Base-by-base conservation (phyloP, 371 early-diverging fungal genomes). In the Quaeritorhiza haematococci region DNA sequence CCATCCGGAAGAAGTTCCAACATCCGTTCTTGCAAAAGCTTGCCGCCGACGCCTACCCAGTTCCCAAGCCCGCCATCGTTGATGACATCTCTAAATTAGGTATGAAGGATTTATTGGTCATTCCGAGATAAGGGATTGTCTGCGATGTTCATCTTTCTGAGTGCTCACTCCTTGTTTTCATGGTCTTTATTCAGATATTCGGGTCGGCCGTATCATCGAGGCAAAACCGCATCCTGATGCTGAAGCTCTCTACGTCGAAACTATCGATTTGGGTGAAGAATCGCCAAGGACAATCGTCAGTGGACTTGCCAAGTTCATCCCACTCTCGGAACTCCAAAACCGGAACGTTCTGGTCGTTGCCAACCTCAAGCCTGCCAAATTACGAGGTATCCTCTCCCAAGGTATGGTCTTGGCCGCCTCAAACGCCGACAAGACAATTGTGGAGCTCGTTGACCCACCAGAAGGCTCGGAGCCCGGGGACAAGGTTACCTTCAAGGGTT, bases 1-100 rank as follows among this genome's bases (percentile, higher is more conserved):
- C 99, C 48, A 86, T 99, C 55, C 84, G 99, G 49, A 76, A 61
- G 26, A 52, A 34, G 4, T 76, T 71, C 54, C 29, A 55, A 27
- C 53, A 62, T 26, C 49, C 55, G 2, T 66, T 49, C 19, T 42
- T 76, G 33, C 34, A 19, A 53, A 56, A 86, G 56, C 59, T 92
- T 59, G 71, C 75, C 13, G 73, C 78, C 33, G 69, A 79, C 41
- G 89, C 89, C 27, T 91, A 88, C 62, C 90, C 90, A 23, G 58
- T 75, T 1, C 80, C 83, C 64, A 43, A 43, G 34, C 54, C 54
- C 19, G 30, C 13, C n/a, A 28, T 50, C 6, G 50, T 28, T 50
- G 54, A 53, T 44, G 54, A 53, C 15, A 23, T 53, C 44, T 50
- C 48, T n/a, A 57, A 57, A 49, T 49, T 49, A 23, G 55, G 34